These are phyloP conservation scores for Suillus placidus DNA, from an alignment of 768 basidiomycete genomes.

Conservation along the genomic window DNA sequence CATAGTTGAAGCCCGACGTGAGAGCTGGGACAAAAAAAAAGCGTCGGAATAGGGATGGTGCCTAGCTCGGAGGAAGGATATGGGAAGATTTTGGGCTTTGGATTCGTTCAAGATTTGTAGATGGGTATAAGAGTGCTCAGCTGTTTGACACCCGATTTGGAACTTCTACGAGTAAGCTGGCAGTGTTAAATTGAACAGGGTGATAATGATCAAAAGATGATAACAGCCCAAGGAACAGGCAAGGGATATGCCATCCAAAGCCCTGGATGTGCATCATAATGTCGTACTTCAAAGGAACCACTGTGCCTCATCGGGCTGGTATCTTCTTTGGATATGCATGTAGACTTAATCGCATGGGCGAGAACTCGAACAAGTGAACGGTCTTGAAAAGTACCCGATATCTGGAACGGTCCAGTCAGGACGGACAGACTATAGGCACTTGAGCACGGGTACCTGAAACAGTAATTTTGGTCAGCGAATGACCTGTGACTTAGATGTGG, in stretches of 20 bases:
- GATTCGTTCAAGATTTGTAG: not conserved
- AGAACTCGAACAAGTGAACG: not conserved
- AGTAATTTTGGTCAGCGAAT: not conserved
- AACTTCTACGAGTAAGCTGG: not conserved
- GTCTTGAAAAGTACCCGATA: not conserved
- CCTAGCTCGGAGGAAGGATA: slow-evolving; percentile 3
- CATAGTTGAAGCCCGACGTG: slow-evolving; percentile 18
- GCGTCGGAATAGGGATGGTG: not conserved
- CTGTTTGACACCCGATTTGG: not conserved
- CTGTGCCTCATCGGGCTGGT: not conserved
- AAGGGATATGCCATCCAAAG: not conserved
- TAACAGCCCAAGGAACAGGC: not conserved
- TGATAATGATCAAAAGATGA: not conserved
- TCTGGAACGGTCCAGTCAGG: not conserved
- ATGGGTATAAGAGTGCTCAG: slow-evolving; percentile 21
- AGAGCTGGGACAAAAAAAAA: not conserved
- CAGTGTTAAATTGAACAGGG: not conserved
- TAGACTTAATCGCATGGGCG: not conserved
- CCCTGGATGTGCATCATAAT: not conserved
- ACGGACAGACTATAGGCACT: not conserved
- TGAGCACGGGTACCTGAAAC: not conserved
- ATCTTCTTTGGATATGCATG: not conserved
- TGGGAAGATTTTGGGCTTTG: slow-evolving; percentile 7
- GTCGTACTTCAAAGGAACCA: not conserved
- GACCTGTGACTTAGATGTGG: not conserved